Evolutionary conservation across 208 protist species (phyloP), one percentile per base, ranked within the genome.

Genomic region (Acanthamoeba triangularis): DNA sequence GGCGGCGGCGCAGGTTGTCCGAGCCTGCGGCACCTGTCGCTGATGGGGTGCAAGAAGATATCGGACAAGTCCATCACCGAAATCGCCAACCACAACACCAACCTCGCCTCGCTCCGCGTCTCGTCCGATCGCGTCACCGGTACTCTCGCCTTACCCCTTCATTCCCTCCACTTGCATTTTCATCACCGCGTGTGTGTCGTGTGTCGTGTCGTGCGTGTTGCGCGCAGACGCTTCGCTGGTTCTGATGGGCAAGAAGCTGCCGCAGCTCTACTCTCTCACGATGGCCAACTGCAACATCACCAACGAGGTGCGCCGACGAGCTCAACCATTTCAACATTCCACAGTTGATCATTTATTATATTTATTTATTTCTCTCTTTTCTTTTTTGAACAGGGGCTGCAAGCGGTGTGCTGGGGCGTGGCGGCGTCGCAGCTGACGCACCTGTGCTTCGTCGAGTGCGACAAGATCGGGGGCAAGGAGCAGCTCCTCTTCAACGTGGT

Each of bases 41-140:
- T 93, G 41, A 33, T 93, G 37, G 56, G 61, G 7, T 93, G 87
- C 44, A 93, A 93, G 87, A 93, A 93, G 44, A 76, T 93, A 49
- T 78, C 87, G 41, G 87, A 93, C 87, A 93, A 93, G 44, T 69
- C 87, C 7, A 93, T 93, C 25, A 7, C 56, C 0, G 87, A 93
- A 30, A 76, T 93, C 61, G 16, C 61, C 52, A 91, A 25, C 11
- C 76, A 84, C 76, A 37, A 49, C 25, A 84, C 76, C 76, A 84
- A 84, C 33, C 76, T 84, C 44, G 76, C 41, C 7, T 84, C 76
- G 10, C 76, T 84, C 7, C 76, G 76, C 13, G 76, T 84, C 33
- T 84, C 76, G 0, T 84, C 76, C 8, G 76, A 84, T 0, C 76
- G 76, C 35, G 76, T 84, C 44, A 84, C 76, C 44, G 72, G 72